Base-by-base conservation (phyloP, 257 asterid species). In the Solanum tarapatanum region DNA sequence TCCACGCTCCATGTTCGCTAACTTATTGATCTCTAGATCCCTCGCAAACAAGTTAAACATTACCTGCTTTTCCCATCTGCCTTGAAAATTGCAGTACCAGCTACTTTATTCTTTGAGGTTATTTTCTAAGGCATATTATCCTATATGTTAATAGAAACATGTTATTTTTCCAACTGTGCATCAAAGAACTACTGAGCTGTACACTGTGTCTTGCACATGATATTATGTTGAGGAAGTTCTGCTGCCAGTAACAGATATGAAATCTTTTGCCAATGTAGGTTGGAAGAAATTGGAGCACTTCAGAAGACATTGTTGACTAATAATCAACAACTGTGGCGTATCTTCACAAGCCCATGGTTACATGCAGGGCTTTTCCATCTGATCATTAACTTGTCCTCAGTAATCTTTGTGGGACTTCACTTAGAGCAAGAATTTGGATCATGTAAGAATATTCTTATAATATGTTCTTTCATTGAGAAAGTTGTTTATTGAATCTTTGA, bases 381-480 rank as follows among this genome's bases (percentile, higher is more conserved):
- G 68, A 79, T 95, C 90, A 84, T 94, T 88, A 94, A 91, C 86
- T 93, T 96, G 91, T 88, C 93, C 35, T 82, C 96, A 87, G 88
- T 94, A 37, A 76, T 94, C 84, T 95, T 93, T 84, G 95, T 96
- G 77, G 98, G 99, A 85, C 66, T 96, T 92, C 98, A 94, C 90
- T 62, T 96, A 89, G 99, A 94, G 93, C 98, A 95, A 88, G 99
- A 96, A 92, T 96, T 95, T 89, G 98, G 98, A 84, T 88, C 99
- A 88, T 64, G 99, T 94, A 93, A 90, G 13, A 45, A 74, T 89
- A 88, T 64, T 89, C 24, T 58, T n/a, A 73, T 68, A 16, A 58
- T 36, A 28, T 83, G 11, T 23, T 6, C 80, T 39, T 69, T 75
- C 55, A 30, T 26, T 23, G 68, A 41, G 55, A 60, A 72, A 10